A percentile compares a stretch with the other conserved stretches of the same genome.
Conservation (phyloP, 257 asterid species). For the Parsonsia alboflavescens region DNA sequence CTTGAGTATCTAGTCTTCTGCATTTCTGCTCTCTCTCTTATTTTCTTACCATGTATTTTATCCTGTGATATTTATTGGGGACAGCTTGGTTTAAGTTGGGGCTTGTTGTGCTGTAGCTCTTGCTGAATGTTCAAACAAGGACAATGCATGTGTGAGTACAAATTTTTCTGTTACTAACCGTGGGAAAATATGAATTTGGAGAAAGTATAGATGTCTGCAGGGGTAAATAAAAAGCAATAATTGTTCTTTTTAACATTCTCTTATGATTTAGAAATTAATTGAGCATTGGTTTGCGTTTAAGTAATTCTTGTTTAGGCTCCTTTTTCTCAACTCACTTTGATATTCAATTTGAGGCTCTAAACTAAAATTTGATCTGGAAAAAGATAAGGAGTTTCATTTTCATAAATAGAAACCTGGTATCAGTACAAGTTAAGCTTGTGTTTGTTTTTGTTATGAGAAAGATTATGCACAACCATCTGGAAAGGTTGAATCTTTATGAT, state of each 20-base stretch:
- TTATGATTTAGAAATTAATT: neutral
- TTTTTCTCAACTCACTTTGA: neutral
- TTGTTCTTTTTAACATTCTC: neutral
- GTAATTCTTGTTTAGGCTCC: neutral
- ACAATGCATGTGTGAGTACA: neutral
- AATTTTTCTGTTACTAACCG: neutral
- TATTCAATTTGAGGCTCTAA: neutral
- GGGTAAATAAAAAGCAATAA: neutral
- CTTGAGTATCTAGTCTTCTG: neutral
- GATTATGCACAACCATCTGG: neutral
- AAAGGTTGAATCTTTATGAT: neutral
- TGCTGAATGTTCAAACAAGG: neutral
- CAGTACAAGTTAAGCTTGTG: neutral
- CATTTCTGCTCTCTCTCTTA: neutral
- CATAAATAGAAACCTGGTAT: neutral
- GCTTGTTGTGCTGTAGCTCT: neutral
- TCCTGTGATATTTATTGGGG: slow-evolving; percentile 3
- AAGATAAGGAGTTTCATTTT: too few relatives aligned
- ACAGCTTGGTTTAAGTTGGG: neutral
- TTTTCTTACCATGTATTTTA: neutral
- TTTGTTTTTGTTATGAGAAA: neutral
- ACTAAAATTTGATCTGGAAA: neutral
- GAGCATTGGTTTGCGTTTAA: neutral
- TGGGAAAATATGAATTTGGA: neutral
- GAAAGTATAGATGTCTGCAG: neutral